Conservation (phyloP, 176 grass and related monocot genomes). For the Oryza australiensis region DNA sequence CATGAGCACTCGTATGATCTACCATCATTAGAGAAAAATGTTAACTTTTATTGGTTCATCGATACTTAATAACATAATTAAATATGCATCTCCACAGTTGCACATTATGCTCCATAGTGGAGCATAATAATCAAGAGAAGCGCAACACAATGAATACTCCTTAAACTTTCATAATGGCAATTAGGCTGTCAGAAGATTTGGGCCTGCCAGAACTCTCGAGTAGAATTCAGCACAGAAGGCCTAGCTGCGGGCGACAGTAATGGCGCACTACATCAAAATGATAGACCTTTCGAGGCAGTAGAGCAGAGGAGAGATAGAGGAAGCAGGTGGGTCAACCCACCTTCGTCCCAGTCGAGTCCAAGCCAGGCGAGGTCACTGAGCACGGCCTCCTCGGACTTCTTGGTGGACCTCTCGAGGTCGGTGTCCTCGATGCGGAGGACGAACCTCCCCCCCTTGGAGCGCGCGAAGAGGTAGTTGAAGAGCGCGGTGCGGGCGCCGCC, state of each 20-base stretch:
- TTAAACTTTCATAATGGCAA: neutral
- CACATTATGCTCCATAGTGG: neutral
- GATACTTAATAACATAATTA: neutral
- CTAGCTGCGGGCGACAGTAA: neutral
- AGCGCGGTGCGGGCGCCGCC: constrained; percentile 84
- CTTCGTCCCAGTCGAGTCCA: constrained; percentile 97
- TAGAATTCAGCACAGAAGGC: neutral
- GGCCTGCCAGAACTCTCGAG: neutral
- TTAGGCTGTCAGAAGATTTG: neutral
- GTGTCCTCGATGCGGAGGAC: constrained; percentile 91
- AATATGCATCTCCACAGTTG: neutral
- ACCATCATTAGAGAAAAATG: neutral
- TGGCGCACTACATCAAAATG: neutral
- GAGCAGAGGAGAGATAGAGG: neutral
- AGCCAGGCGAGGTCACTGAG: constrained; percentile 87
- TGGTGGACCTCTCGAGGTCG: constrained; percentile 82
- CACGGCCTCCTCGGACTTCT: constrained; percentile 84
- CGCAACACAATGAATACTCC: neutral
- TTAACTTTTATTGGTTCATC: neutral
- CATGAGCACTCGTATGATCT: neutral
- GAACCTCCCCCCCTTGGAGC: constrained; percentile 73
- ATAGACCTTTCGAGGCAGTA: neutral
- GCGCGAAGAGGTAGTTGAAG: constrained; percentile 96
- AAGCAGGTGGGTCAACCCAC: constrained; percentile 11
- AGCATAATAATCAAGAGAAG: neutral